Conservation (phyloP, 192 early-diverging fungal genomes). For the Tieghemiomyces parasiticus region DNA sequence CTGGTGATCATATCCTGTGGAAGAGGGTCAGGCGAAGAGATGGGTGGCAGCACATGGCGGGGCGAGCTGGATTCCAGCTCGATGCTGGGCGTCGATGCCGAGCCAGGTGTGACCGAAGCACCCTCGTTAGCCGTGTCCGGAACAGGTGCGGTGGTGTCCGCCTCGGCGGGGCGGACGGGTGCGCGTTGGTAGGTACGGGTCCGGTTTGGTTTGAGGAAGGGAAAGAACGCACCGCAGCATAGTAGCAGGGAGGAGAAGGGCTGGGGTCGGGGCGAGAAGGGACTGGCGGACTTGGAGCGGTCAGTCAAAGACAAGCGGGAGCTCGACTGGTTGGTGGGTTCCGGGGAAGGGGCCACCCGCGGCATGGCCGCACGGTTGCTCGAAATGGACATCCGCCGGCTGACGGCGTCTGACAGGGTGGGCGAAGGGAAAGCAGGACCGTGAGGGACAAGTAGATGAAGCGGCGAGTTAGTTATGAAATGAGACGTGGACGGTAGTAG, state of each 20-base stretch:
- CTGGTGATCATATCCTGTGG: constrained; percentile 17
- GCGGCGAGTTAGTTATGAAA: no score
- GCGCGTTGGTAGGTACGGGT: neutral
- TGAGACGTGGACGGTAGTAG: no score
- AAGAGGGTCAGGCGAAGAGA: neutral
- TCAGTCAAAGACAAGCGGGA: neutral
- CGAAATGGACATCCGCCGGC: constrained; percentile 5
- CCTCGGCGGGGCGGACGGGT: no score
- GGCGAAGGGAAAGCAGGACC: no score
- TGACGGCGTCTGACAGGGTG: neutral
- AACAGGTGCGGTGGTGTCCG: no score
- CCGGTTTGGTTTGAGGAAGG: neutral
- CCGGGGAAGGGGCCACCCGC: constrained; percentile 3
- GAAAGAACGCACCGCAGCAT: constrained; percentile 6
- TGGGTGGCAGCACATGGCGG: constrained; percentile 2
- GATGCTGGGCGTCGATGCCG: no score
- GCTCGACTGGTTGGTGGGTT: neutral
- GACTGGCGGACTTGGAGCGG: constrained; percentile 1
- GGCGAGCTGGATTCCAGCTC: neutral
- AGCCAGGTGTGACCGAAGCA: no score
- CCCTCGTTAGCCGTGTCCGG: no score
- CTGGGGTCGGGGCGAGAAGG: constrained; percentile 4
- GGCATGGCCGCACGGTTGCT: constrained; percentile 1
- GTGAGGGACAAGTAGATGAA: no score
- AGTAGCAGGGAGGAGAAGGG: neutral